Percentiles rank a stretch among this genome's conserved stretches.
phyloP scores from a whole-genome alignment of 2,329 filamentous ascomycete genomes.

The Alternaria conjuncta region DNA sequence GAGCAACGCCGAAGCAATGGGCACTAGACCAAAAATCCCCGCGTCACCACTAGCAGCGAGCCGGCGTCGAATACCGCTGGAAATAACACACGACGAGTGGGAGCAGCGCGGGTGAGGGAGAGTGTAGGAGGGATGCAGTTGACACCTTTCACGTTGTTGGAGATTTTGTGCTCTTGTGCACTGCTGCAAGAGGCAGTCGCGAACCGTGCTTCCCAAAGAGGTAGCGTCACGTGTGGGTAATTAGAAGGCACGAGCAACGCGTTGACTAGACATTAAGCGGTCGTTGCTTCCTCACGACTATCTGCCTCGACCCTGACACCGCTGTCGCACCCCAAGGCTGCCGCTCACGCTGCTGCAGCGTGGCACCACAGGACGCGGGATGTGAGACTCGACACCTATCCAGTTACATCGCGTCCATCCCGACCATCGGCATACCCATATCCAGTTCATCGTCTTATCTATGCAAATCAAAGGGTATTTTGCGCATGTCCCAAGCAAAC shows the following conservation, averaged over 20 bases:
- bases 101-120: background rate
- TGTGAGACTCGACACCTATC: conserved; percentile 16
- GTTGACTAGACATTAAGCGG: conserved; percentile 1
- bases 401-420: conserved; percentile 24
- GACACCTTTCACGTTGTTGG: conserved; percentile 23
- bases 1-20: conserved; percentile 41
- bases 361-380: conserved; percentile 19
- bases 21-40: conserved; percentile 45
- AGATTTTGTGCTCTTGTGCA: conserved; percentile 22
- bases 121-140: conserved; percentile 27
- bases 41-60: conserved; percentile 21
- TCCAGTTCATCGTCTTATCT: conserved; percentile 24
- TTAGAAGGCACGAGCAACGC: conserved; percentile 16
- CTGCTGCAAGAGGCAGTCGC: conserved; percentile 28
- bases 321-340: background rate
- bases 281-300: background rate
- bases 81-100: background rate
- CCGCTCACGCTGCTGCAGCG: conserved; percentile 9
- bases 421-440: conserved; percentile 11
- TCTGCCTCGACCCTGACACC: background rate
- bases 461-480: conserved; percentile 42
- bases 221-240: conserved; percentile 39
- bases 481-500: conserved; percentile 25
- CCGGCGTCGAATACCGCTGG: conserved; percentile 6
- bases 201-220: conserved; percentile 27